These are phyloP conservation scores for Albugo candida DNA, from an alignment of 352 stramenopile species.

Conservation along the genomic window DNA sequence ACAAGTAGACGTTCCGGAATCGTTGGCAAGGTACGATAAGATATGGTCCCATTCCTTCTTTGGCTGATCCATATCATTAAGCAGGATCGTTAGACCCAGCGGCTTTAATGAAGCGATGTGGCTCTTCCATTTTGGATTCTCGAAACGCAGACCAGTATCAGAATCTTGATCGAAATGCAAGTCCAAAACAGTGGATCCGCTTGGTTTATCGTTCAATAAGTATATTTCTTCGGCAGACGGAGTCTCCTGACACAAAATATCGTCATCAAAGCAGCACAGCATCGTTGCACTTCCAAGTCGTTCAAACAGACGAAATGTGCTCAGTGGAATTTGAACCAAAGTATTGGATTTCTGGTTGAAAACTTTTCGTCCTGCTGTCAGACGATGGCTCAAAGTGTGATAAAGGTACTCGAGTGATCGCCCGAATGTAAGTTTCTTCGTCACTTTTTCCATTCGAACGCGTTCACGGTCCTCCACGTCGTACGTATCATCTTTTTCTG, in stretches of 20 bases:
- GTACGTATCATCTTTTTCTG: constrained; percentile 28
- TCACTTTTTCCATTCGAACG: constrained; percentile 45
- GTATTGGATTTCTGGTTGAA: no score
- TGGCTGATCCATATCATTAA: constrained; percentile 61
- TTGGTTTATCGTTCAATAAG: constrained; percentile 45
- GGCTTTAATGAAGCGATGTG: constrained; percentile 64
- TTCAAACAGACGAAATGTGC: constrained; percentile 59
- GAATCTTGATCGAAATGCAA: constrained; percentile 49
- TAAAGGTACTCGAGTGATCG: constrained; percentile 59
- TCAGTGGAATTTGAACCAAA: constrained; percentile 34
- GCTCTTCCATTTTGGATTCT: constrained; percentile 70
- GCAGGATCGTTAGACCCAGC: constrained; percentile 53
- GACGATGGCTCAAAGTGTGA: constrained; percentile 23
- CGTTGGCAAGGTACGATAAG: constrained; percentile 57
- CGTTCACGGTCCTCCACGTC: constrained; percentile 73
- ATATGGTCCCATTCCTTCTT: constrained; percentile 36
- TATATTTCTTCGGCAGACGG: constrained; percentile 74
- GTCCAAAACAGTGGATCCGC: constrained; percentile 41
- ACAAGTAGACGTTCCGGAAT: constrained; percentile 9
- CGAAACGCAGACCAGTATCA: constrained; percentile 65
- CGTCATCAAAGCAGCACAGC: constrained; percentile 76
- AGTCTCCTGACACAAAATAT: constrained; percentile 66
- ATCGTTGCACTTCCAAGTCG: constrained; percentile 69
- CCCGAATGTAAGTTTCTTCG: constrained; percentile 33
- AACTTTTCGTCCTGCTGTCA: no score